Conservation (phyloP, 768 basidiomycete genomes). For the Tricholoma furcatifolium region DNA sequence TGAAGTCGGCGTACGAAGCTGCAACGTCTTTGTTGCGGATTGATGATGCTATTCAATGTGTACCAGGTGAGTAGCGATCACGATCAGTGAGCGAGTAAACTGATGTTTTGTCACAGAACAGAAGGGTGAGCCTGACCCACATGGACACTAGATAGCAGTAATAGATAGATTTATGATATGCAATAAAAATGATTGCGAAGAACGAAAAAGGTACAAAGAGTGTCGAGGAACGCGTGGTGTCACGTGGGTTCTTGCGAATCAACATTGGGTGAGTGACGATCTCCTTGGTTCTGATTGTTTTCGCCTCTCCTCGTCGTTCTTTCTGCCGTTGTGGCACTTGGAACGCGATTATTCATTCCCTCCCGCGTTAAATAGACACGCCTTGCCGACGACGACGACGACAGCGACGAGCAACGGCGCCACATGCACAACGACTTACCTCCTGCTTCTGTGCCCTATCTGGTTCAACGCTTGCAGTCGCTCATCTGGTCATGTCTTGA, state of each 20-base stretch:
- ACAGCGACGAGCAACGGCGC: constrained; percentile 26
- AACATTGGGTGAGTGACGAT: constrained; percentile 17
- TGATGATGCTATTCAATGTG: constrained; percentile 92
- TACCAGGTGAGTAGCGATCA: constrained; percentile 60
- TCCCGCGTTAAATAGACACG: constrained; percentile 5
- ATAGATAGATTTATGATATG: neutral
- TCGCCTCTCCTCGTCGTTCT: constrained; percentile 11
- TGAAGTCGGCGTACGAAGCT: constrained; percentile 97
- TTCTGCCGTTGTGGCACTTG: neutral
- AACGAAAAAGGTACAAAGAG: neutral
- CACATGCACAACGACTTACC: constrained; percentile 59
- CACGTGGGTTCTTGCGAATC: constrained; percentile 20
- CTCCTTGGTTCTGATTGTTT: constrained; percentile 15
- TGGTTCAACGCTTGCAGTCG: constrained; percentile 66
- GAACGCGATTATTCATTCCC: constrained; percentile 11
- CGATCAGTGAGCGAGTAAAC: neutral
- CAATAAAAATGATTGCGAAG: neutral
- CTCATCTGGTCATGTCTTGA: constrained; percentile 86
- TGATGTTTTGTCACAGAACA: constrained; percentile 47
- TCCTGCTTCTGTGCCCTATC: constrained; percentile 49
- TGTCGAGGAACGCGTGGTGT: constrained; percentile 19
- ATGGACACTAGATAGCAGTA: constrained; percentile 57
- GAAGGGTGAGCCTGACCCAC: constrained; percentile 68
- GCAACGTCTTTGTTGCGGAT: constrained; percentile 93
- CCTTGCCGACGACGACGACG: constrained; percentile 16